Evolutionary conservation across 1,139 yeast species (phyloP), one percentile per base, ranked within the genome.

Genomic region (Pichia sp.): DNA sequence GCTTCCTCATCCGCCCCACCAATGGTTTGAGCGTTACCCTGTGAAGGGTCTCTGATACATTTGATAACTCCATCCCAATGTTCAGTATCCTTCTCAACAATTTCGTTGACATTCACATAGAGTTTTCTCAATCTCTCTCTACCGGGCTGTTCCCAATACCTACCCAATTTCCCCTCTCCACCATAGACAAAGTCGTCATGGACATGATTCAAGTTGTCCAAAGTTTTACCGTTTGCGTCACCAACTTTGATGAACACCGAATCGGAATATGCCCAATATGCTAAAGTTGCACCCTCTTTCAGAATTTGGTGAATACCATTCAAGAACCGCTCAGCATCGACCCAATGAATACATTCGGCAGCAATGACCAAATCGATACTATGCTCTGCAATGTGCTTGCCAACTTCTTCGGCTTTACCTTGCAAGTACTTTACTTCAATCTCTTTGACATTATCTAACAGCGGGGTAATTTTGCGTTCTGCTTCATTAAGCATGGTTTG

Each of bases 321-420:
- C 51, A 77, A 73, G 57, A 80, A 82, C 22, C 47, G 46, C 0
- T 60, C 64, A 42, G 72, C 73, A 27, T 78, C 67, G 37, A 84
- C 71, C 94, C 94, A 85, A 55, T 85, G 95, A n/a, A 73, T 72
- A 33, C 87, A 80, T 54, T 85, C 87, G 0, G 87, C 93, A 8
- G 78, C 78, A 2, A 84, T 70, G n/a, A 83, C 61, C 46, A 82
- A 47, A 51, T 80, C 88, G 10, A 74, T 66, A 0, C 71, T 23
- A 5, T 16, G 16, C 4, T 6, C 10, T 1, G 64, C 52, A 3
- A 50, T 42, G 1, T 47, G 25, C 30, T 32, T n/a, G n/a, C n/a
- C n/a, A n/a, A n/a, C n/a, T n/a, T n/a, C n/a, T n/a, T n/a, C n/a
- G n/a, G n/a, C n/a, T n/a, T n/a, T n/a, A n/a, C n/a, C n/a, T n/a